Percentiles rank a stretch among this genome's conserved stretches.
Evolutionary conservation across 768 basidiomycete genomes (phyloP).

Genomic region (Mycena metata): DNA sequence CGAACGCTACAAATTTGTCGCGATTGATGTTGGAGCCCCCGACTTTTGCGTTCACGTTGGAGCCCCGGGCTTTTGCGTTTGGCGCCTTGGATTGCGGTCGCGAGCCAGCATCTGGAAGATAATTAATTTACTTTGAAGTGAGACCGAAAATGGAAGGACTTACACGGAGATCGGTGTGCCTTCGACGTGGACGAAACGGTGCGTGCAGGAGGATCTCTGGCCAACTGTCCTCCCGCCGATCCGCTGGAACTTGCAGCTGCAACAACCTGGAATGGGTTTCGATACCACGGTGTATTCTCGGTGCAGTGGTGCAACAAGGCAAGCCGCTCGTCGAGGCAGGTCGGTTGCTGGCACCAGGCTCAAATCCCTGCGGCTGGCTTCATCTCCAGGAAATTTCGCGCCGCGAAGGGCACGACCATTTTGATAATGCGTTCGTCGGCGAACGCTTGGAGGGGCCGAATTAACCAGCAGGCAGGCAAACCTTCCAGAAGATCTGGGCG

Average conservation of each 20-base stretch:
- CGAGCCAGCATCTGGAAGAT: conserved; percentile 1
- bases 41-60: no score
- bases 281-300: conserved; percentile 10
- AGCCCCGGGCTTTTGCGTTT: no score
- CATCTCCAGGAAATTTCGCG: not conserved
- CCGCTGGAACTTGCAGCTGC: not conserved
- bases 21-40: no score
- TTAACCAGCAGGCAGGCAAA: conserved; percentile 11
- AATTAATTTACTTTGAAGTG: not conserved
- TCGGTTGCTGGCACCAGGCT: conserved; percentile 1
- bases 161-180: not conserved
- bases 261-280: not conserved
- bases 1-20: no score
- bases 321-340: not conserved
- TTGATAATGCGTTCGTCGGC: conserved; percentile 7
- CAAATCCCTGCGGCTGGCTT: not conserved
- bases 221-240: not conserved
- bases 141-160: not conserved
- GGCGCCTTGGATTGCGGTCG: no score
- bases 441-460: conserved; percentile 3
- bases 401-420: conserved; percentile 5
- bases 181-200: not conserved
- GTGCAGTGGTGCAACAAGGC: conserved; percentile 8
- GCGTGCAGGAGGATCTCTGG: not conserved
- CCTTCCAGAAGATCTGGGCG: conserved; percentile 10